A percentile compares a stretch with the other conserved stretches of the same genome.
Evolutionary conservation across 768 basidiomycete species (phyloP).

Genomic region (Rhizopogon sp.): DNA sequence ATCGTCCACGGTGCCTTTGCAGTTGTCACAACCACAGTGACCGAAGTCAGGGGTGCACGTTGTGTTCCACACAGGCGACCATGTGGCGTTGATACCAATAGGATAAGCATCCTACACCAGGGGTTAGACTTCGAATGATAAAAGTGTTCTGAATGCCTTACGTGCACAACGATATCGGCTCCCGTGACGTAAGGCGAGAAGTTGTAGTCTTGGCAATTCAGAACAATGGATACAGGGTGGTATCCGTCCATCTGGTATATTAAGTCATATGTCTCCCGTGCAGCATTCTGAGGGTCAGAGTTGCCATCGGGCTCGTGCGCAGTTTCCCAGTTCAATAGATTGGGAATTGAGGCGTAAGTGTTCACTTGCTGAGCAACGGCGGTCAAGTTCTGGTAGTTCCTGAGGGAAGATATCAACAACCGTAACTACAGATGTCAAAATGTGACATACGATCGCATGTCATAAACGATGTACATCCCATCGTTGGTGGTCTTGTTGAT

Average conservation of each 20-base stretch:
- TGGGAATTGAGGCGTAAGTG: conserved; percentile 57
- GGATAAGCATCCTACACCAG: conserved; percentile 19
- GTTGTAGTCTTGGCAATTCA: conserved; percentile 57
- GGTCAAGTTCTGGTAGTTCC: conserved; percentile 57
- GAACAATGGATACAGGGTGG: conserved; percentile 51
- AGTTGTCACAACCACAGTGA: conserved; percentile 70
- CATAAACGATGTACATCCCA: conserved; percentile 65
- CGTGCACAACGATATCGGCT: conserved; percentile 66
- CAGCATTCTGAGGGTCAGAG: conserved; percentile 56
- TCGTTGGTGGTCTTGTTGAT: conserved; percentile 12
- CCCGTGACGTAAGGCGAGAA: conserved; percentile 56
- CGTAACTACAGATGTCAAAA: background rate
- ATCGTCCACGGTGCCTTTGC: conserved; percentile 59
- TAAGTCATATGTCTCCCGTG: conserved; percentile 37
- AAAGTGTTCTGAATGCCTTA: conserved; percentile 41
- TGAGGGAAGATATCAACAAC: conserved; percentile 1
- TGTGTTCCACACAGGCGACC: conserved; percentile 54
- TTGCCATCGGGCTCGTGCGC: conserved; percentile 72
- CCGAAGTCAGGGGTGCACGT: conserved; percentile 61
- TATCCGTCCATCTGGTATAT: conserved; percentile 50
- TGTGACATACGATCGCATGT: conserved; percentile 55
- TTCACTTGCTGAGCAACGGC: conserved; percentile 61
- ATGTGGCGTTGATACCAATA: conserved; percentile 56
- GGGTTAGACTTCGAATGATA: background rate
- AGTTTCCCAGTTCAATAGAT: conserved; percentile 68